Conservation (phyloP, 768 basidiomycete genomes). For the Hericium rajendrae region DNA sequence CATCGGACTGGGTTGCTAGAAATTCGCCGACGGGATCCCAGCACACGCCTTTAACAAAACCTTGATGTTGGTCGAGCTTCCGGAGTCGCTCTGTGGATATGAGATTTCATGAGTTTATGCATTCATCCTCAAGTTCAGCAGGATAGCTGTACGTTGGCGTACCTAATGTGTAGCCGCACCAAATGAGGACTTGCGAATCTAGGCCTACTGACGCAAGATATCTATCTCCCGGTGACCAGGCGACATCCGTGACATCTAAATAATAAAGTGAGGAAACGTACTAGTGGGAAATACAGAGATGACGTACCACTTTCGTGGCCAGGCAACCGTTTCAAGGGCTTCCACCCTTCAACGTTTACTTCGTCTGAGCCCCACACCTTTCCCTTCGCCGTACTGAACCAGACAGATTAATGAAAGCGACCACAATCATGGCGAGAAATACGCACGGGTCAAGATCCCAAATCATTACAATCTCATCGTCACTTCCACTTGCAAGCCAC, state of each 20-base stretch:
- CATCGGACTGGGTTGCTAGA: slow-evolving; percentile 96
- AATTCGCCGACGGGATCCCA: slow-evolving; percentile 99
- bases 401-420: background rate
- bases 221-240: slow-evolving; percentile 89
- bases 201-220: slow-evolving; percentile 91
- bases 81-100: slow-evolving; percentile 59
- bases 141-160: slow-evolving; percentile 14
- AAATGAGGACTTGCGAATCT: slow-evolving; percentile 85
- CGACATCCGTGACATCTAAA: slow-evolving; percentile 87
- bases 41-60: slow-evolving; percentile 97
- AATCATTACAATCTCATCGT: slow-evolving; percentile 92
- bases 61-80: slow-evolving; percentile 83
- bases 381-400: slow-evolving; percentile 58
- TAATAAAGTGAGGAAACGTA: slow-evolving; percentile 2
- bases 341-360: slow-evolving; percentile 96
- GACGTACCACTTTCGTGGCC: slow-evolving; percentile 88
- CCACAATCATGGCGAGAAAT: slow-evolving; percentile 1
- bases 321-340: slow-evolving; percentile 80
- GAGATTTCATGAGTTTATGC: background rate
- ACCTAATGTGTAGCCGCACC: slow-evolving; percentile 92
- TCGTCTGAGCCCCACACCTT: slow-evolving; percentile 94
- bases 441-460: slow-evolving; percentile 97
- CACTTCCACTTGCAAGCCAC: slow-evolving; percentile 93
- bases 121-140: background rate
- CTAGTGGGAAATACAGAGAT: background rate